These are phyloP conservation scores for Quercus engelmannii DNA, from an alignment of 306 rosid species.

Conservation along the genomic window DNA sequence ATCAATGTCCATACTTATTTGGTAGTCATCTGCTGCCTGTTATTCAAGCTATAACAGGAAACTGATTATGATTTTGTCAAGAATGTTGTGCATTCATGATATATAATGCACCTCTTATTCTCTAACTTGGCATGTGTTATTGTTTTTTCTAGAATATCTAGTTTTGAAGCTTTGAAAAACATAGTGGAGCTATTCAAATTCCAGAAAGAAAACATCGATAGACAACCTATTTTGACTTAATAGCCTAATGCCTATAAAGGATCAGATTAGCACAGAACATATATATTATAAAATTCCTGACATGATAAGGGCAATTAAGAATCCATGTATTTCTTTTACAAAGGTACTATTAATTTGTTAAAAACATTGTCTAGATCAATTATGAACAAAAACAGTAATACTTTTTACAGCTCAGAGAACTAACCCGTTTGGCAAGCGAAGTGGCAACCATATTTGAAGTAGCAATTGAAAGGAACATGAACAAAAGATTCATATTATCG, in stretches of 20 bases:
- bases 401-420: conserved; percentile 3
- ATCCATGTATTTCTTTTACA: not conserved
- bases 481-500: conserved; percentile 33
- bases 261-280: not conserved
- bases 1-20: not conserved
- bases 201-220: not conserved
- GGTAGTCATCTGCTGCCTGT: not conserved
- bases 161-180: not conserved
- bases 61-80: not conserved
- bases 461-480: conserved; percentile 36
- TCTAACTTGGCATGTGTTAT: too few species aligned
- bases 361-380: not conserved
- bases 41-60: not conserved
- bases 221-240: not conserved
- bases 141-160: too few species aligned
- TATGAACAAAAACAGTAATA: not conserved
- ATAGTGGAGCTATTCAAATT: not conserved
- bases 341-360: not conserved
- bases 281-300: not conserved
- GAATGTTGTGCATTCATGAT: not conserved
- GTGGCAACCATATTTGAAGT: conserved; percentile 41
- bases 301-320: not conserved
- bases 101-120: not conserved
- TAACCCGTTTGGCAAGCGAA: conserved; percentile 33
- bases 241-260: not conserved